Evolutionary conservation across 352 stramenopile species (phyloP).

Genomic region (Pythium inflatum): DNA sequence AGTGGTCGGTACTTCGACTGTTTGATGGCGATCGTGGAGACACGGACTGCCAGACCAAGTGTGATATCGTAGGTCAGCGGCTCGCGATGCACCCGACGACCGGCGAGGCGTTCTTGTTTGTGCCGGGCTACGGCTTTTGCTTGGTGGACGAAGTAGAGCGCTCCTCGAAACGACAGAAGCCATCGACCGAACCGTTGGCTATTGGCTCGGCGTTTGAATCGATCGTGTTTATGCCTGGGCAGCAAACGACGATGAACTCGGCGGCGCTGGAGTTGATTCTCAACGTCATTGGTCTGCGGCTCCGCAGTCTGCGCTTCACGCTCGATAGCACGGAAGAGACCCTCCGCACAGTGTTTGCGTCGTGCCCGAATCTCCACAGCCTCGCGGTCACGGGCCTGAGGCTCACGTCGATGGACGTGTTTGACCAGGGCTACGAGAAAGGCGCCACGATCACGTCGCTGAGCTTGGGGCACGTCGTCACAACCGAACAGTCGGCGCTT

Average conservation of each 20-base stretch:
- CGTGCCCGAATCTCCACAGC: not conserved
- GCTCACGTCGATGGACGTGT: not conserved
- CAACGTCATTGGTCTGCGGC: not conserved
- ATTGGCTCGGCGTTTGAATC: not conserved
- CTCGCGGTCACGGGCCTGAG: not conserved
- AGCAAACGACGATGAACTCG: not conserved
- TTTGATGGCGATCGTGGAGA: not conserved
- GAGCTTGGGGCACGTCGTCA: not conserved
- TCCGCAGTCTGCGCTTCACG: not conserved
- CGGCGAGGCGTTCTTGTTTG: not conserved
- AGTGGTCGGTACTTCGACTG: not conserved
- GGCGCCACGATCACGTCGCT: constrained; percentile 9
- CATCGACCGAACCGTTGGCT: not conserved
- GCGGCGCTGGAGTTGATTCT: constrained; percentile 2
- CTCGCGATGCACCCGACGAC: not conserved
- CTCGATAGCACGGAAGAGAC: not conserved
- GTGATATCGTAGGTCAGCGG: not conserved
- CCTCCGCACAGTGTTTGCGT: not conserved
- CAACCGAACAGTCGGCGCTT: not conserved
- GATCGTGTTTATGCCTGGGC: not conserved
- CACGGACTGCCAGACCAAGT: not conserved
- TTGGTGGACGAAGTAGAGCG: not conserved
- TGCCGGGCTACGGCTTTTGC: constrained; percentile 5
- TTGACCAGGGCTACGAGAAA: not conserved
- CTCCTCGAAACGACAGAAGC: not conserved